phyloP scores from a whole-genome alignment of 1,284 basidiomycete species.

The Malassezia caprae region DNA sequence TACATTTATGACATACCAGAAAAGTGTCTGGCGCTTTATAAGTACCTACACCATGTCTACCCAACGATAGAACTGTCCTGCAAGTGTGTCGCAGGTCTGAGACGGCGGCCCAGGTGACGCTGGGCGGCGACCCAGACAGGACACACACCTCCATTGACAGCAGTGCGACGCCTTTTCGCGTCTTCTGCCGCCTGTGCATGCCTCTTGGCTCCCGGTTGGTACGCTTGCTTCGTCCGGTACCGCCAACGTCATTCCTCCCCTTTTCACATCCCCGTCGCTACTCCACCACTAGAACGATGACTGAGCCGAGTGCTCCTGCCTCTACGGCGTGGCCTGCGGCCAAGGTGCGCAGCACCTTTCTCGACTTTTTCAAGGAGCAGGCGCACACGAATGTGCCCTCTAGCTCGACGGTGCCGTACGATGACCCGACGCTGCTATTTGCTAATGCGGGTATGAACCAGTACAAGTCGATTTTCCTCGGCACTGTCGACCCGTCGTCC shows the following conservation, averaged over 20 bases:
- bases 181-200: conserved; percentile 11
- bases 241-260: not conserved
- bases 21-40: too few species aligned
- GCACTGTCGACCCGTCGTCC: conserved; percentile 84
- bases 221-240: conserved; percentile 4
- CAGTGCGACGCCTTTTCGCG: not conserved
- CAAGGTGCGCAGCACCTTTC: conserved; percentile 64
- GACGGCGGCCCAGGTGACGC: not conserved
- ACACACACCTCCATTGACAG: conserved; percentile 14
- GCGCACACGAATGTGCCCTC: conserved; percentile 87
- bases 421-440: conserved; percentile 79
- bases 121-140: not conserved
- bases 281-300: not conserved
- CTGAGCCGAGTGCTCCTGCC: conserved; percentile 28
- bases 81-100: too few species aligned
- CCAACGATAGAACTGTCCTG: too few species aligned
- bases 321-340: conserved; percentile 58
- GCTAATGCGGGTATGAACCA: conserved; percentile 65
- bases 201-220: conserved; percentile 11
- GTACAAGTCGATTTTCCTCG: conserved; percentile 91
- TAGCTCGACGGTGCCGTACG: conserved; percentile 86
- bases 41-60: too few species aligned
- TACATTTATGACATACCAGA: too few species aligned
- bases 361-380: conserved; percentile 65
- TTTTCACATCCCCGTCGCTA: not conserved